These are phyloP conservation scores for Penicillium fuscoglaucum DNA, from an alignment of 2,329 filamentous ascomycete genomes.

Conservation along the genomic window DNA sequence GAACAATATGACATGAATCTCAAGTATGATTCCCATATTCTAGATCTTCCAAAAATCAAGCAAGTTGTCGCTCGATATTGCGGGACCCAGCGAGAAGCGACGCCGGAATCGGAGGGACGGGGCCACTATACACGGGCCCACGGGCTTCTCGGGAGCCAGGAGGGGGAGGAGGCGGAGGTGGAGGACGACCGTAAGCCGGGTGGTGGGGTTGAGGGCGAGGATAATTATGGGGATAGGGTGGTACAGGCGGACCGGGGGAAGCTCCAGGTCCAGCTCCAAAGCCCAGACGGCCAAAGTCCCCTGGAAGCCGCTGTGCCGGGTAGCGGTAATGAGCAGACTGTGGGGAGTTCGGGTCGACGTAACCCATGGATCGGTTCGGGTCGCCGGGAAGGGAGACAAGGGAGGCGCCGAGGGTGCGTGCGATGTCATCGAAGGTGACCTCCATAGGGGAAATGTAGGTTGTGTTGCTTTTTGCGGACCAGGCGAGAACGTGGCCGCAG, in stretches of 20 bases:
- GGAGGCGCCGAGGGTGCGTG: constrained; percentile 68
- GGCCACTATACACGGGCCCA: constrained; percentile 17
- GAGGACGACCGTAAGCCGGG: constrained; percentile 3
- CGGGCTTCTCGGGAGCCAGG: constrained; percentile 22
- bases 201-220: constrained; percentile 4
- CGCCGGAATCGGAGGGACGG: constrained; percentile 23
- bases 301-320: constrained; percentile 20
- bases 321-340: constrained; percentile 20
- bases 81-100: constrained; percentile 27
- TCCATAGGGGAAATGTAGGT: constrained; percentile 98
- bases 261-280: constrained; percentile 10
- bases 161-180: constrained; percentile 14
- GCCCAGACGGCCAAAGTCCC: constrained; percentile 21
- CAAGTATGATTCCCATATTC: neutral
- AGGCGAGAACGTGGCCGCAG: constrained; percentile 87
- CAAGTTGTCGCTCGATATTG: constrained; percentile 42
- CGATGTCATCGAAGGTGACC: constrained; percentile 80
- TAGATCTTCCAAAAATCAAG: constrained; percentile 23
- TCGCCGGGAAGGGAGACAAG: constrained; percentile 69
- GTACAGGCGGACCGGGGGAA: constrained; percentile 12
- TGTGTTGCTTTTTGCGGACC: constrained; percentile 74
- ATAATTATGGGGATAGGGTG: constrained; percentile 16
- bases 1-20: neutral
- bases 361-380: constrained; percentile 31
- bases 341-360: constrained; percentile 11